Conservation (phyloP, 2,329 filamentous ascomycete species). For the Cladosporium sp. region DNA sequence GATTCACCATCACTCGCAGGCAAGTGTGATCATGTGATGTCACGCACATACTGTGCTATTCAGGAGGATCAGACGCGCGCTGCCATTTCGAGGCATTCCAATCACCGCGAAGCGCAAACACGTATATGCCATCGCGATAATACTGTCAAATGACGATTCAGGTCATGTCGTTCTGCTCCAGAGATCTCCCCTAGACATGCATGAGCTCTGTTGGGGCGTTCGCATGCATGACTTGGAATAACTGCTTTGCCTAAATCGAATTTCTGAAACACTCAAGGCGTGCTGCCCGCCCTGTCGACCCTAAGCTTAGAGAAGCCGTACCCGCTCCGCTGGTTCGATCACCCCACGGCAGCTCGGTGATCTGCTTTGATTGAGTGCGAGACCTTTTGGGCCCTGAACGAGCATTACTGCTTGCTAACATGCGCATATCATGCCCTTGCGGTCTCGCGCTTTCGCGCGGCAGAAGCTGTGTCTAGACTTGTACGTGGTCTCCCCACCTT, state of each 20-base stretch:
- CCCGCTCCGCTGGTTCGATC: not conserved
- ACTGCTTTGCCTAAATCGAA: too few relatives aligned
- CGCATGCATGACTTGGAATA: too few relatives aligned
- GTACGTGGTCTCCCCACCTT: slow-evolving; percentile 46
- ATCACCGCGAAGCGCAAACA: too few relatives aligned
- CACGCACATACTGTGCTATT: not conserved
- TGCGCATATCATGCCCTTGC: slow-evolving; percentile 11
- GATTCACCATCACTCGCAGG: not conserved
- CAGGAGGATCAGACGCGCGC: not conserved
- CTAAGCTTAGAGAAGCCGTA: not conserved
- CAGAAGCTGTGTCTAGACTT: slow-evolving; percentile 80
- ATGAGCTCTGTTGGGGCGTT: too few relatives aligned
- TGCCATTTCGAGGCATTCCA: too few relatives aligned
- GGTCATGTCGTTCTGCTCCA: not conserved
- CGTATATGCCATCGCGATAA: too few relatives aligned
- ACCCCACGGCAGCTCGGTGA: not conserved
- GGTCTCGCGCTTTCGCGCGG: slow-evolving; percentile 51
- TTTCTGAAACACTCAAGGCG: too few relatives aligned
- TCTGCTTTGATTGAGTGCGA: not conserved
- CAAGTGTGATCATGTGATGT: slow-evolving; percentile 6
- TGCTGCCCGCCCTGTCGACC: too few relatives aligned
- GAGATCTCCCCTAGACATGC: not conserved
- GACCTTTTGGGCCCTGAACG: not conserved
- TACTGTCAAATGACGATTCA: too few relatives aligned
- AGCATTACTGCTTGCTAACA: not conserved